These are phyloP conservation scores for Fusarium newnesense DNA, from an alignment of 2,329 filamentous ascomycete genomes.

Conservation along the genomic window DNA sequence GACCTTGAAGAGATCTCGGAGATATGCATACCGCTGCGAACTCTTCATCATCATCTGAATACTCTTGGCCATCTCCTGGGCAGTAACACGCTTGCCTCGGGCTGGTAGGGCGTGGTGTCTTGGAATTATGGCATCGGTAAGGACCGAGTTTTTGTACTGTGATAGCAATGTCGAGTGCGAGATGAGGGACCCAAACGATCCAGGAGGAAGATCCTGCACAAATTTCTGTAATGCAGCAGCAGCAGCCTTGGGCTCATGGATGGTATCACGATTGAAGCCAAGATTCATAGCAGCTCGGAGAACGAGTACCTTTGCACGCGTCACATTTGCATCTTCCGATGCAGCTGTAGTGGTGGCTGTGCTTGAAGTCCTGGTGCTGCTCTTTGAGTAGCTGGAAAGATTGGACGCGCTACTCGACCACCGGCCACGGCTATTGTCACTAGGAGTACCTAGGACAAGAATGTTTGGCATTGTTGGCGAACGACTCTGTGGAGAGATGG, in stretches of 20 bases:
- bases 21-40: conserved; percentile 76
- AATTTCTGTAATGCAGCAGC: conserved; percentile 75
- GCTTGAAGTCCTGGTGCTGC: conserved; percentile 72
- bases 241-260: conserved; percentile 56
- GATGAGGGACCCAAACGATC: conserved; percentile 79
- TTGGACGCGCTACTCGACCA: conserved; percentile 88
- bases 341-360: conserved; percentile 77
- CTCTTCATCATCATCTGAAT: conserved; percentile 79
- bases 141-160: conserved; percentile 83
- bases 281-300: conserved; percentile 87
- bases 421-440: conserved; percentile 67
- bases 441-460: conserved; percentile 79
- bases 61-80: conserved; percentile 82
- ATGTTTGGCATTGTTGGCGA: conserved; percentile 85
- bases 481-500: conserved; percentile 82
- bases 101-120: conserved; percentile 56
- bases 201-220: conserved; percentile 77
- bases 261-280: conserved; percentile 75
- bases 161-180: conserved; percentile 78
- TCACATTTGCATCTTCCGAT: conserved; percentile 80
- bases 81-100: conserved; percentile 68
- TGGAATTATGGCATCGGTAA: conserved; percentile 71
- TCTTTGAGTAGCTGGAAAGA: conserved; percentile 81
- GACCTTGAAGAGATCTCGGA: conserved; percentile 82
- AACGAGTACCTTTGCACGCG: conserved; percentile 80